These are phyloP conservation scores for Jatropha podagrica DNA, from an alignment of 441 rosid genomes.

Conservation along the genomic window DNA sequence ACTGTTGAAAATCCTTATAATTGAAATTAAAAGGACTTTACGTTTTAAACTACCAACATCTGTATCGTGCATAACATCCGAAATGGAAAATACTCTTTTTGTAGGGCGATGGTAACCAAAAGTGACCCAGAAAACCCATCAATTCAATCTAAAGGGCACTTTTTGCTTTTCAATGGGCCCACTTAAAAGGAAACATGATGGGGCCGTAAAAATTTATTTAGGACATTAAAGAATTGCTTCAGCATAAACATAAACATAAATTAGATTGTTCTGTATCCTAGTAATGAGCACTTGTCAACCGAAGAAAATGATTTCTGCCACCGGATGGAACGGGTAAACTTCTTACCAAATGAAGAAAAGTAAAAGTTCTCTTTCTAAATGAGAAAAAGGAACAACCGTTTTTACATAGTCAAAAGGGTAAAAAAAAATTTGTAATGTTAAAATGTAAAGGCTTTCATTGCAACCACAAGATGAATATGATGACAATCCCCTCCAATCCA, in stretches of 20 bases:
- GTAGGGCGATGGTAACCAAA: too few relatives aligned
- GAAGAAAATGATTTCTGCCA: conserved; percentile 23
- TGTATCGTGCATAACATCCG: too few relatives aligned
- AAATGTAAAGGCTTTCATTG: conserved; percentile 26
- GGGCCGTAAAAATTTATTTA: not conserved
- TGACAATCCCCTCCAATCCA: conserved; percentile 25
- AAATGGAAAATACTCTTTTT: too few relatives aligned
- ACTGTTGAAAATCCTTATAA: too few relatives aligned
- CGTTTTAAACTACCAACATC: too few relatives aligned
- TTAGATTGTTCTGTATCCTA: not conserved
- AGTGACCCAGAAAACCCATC: not conserved
- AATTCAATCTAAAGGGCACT: not conserved
- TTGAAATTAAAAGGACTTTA: too few relatives aligned
- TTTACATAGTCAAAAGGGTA: conserved; percentile 18
- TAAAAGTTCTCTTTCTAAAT: not conserved
- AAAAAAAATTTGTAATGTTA: conserved; percentile 9
- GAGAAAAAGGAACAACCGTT: not conserved
- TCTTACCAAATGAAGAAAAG: not conserved
- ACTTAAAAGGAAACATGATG: not conserved
- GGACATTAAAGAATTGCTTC: conserved; percentile 8
- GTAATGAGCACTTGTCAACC: not conserved
- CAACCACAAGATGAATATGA: conserved; percentile 23
- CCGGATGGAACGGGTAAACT: conserved; percentile 1
- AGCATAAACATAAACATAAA: not conserved
- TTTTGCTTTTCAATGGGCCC: conserved; percentile 3